Evolutionary conservation across 2,329 filamentous ascomycete genomes (phyloP), one percentile per base, ranked within the genome.

Genomic region (Hypoxylon sp.): DNA sequence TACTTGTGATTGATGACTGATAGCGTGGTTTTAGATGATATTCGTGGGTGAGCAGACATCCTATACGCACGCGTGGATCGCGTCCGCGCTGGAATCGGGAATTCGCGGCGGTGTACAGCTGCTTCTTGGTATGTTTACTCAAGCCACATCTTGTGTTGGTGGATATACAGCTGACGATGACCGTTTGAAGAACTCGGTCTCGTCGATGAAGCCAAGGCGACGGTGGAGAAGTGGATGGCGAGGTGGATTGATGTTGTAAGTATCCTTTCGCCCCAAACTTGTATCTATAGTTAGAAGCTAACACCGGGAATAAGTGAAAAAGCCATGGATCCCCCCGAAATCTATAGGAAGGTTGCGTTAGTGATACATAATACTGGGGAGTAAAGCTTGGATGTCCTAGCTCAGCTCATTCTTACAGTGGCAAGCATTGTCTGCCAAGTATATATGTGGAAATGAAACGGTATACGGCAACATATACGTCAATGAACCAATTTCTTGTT

Each of bases 1-100:
- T 30, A 30, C 9, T 30, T 30, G 28, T 6, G 28, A 30, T 13
- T 63, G 19, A 36, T 48, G 23, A 32, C n/a, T 49, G 5, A 55
- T 58, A 13, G 1, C 10, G 1, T 36, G 19, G 19, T 2, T 14
- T 3, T 56, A 85, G 79, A 89, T 90, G n/a, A 88, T 80, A 75
- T 94, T 94, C 71, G 89, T 87, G 49, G 87, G 87, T 1, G 90
- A 93, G 76, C 90, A 92, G 74, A 92, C 90, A 0, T 87, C 85
- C 5, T 91, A 90, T 74, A 93, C 90, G 0, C 90, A 93, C 74
- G 90, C 89, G 0, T 92, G 89, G 90, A 90, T 91, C 53, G 85
- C 86, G 32, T 87, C 85, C 2, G 90, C 90, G 0, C 79, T 93
- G 3, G 90, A 93, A 74, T 90, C 87, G 10, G 90, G 88, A 0